A percentile compares a stretch with the other conserved stretches of the same genome.
These are phyloP conservation scores for Carex myosuroides DNA, from an alignment of 176 grass and related monocot species.

Conservation along the genomic window DNA sequence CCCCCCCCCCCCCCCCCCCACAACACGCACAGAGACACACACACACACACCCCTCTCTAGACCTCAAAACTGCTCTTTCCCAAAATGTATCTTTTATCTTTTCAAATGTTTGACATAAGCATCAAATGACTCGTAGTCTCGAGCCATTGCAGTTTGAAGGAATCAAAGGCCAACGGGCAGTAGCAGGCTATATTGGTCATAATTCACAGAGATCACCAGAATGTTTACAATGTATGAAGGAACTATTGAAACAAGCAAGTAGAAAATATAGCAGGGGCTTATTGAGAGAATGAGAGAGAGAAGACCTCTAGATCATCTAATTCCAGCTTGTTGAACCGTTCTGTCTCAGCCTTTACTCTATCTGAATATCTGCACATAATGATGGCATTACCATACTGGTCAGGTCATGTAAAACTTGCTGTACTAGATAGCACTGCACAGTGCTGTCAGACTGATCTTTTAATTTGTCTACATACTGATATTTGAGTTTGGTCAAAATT, in stretches of 20 bases:
- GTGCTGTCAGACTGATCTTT: not conserved
- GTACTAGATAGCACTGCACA: not conserved
- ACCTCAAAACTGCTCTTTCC: not conserved
- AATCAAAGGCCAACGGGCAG: not conserved
- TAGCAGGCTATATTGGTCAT: not conserved
- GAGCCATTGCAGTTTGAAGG: not conserved
- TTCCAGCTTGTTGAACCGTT: conserved; percentile 64
- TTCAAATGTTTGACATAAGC: not conserved
- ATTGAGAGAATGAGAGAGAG: conserved; percentile 7
- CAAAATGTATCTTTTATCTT: not conserved
- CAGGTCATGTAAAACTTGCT: not conserved
- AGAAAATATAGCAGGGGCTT: not conserved
- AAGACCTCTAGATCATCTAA: conserved; percentile 86
- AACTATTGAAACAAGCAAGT: conserved; percentile 21
- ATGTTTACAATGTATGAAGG: not conserved
- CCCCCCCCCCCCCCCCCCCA: too few relatives aligned
- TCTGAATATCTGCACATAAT: conserved; percentile 70
- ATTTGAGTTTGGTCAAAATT: too few relatives aligned
- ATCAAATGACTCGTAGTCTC: not conserved
- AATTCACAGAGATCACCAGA: not conserved
- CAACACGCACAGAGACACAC: too few relatives aligned
- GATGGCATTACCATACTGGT: conserved; percentile 19
- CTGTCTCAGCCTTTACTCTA: conserved; percentile 75
- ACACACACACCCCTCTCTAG: too few relatives aligned
- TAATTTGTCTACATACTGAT: not conserved